A percentile compares a stretch with the other conserved stretches of the same genome.
Conservation (phyloP, 768 basidiomycete species). For the Agaricus bisporus region DNA sequence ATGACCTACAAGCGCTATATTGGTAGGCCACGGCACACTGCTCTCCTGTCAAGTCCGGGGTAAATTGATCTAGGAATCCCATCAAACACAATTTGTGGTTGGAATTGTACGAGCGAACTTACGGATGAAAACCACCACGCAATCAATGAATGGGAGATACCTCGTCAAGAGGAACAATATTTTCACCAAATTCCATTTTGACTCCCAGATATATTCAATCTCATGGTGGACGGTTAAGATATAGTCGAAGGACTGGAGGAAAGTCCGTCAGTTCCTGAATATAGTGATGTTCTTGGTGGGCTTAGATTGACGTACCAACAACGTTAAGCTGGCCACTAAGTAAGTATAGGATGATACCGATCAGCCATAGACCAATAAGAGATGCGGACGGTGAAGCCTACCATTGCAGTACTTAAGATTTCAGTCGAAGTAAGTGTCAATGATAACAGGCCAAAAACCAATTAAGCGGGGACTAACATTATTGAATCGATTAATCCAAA, state of each 20-base stretch:
- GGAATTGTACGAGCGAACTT: not conserved
- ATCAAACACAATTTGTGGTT: not conserved
- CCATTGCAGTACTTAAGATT: not conserved
- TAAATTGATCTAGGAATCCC: conserved; percentile 2
- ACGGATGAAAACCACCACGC: conserved; percentile 1
- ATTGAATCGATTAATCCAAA: not conserved
- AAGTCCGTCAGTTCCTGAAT: not conserved
- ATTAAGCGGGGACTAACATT: not conserved
- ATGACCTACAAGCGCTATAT: conserved; percentile 7
- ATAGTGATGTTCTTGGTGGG: not conserved
- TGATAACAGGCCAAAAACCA: not conserved
- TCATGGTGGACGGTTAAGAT: conserved; percentile 8
- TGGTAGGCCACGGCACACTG: conserved; percentile 5
- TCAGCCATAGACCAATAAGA: not conserved
- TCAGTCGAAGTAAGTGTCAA: not conserved
- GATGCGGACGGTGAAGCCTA: not conserved
- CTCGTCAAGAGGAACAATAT: conserved; percentile 12
- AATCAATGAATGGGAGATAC: conserved; percentile 10
- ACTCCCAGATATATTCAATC: conserved; percentile 8
- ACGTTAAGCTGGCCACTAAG: conserved; percentile 1
- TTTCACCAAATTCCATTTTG: conserved; percentile 9
- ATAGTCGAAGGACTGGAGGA: conserved; percentile 8
- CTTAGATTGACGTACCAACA: conserved; percentile 1
- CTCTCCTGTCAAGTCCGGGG: not conserved
- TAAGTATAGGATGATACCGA: too few relatives aligned